These are phyloP conservation scores for Lactarius tabidus DNA, from an alignment of 768 basidiomycete species.

Conservation along the genomic window DNA sequence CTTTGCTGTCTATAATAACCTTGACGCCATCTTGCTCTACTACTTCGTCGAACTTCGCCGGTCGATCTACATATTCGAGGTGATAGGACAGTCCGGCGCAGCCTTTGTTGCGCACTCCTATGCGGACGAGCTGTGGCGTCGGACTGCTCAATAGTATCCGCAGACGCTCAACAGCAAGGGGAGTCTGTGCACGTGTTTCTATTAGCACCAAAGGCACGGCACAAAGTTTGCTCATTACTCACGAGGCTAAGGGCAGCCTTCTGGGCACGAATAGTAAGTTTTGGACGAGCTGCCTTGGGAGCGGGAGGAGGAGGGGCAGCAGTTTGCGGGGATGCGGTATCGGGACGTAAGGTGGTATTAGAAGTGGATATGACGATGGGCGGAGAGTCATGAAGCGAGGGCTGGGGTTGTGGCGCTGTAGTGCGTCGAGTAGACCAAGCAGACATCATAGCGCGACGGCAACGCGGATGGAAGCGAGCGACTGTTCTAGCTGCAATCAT, in stretches of 20 bases:
- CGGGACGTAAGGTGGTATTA: slow-evolving; percentile 43
- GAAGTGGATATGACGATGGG: slow-evolving; percentile 49
- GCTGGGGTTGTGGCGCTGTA: slow-evolving; percentile 25
- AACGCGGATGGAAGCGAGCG: slow-evolving; percentile 23
- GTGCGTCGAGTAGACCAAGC: slow-evolving; percentile 44
- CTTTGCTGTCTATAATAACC: slow-evolving; percentile 95
- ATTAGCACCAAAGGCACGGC: not conserved
- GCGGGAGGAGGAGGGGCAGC: slow-evolving; percentile 67
- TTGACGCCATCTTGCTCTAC: slow-evolving; percentile 93
- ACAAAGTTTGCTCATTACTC: slow-evolving; percentile 4
- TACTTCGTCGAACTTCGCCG: slow-evolving; percentile 91
- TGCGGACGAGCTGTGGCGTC: slow-evolving; percentile 86
- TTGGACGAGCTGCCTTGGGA: slow-evolving; percentile 58
- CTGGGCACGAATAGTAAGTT: slow-evolving; percentile 62
- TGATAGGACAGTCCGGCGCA: slow-evolving; percentile 92
- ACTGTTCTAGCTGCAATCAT: slow-evolving; percentile 17
- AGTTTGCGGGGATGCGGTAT: slow-evolving; percentile 66
- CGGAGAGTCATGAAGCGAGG: slow-evolving; percentile 42
- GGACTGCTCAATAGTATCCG: slow-evolving; percentile 72
- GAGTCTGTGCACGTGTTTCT: slow-evolving; percentile 50
- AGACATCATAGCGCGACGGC: slow-evolving; percentile 65
- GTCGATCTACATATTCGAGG: slow-evolving; percentile 89
- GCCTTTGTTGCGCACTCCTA: slow-evolving; percentile 96
- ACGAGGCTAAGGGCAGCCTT: slow-evolving; percentile 81
- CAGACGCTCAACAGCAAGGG: slow-evolving; percentile 69